Conservation (phyloP, 2,329 filamentous ascomycete species). For the Diplodia mutila region DNA sequence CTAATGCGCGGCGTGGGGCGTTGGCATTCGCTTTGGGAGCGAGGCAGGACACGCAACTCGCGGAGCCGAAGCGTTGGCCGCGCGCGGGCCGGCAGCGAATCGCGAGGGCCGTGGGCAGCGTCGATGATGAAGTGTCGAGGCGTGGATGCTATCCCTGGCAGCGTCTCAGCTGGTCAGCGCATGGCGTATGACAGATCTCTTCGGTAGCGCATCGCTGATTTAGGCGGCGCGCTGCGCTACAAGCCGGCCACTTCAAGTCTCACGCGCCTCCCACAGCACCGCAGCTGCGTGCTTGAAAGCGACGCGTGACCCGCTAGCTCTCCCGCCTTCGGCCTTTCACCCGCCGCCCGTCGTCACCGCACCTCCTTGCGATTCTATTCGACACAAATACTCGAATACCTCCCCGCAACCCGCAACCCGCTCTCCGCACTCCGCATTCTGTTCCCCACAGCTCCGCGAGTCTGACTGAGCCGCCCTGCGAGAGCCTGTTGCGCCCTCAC, state of each 20-base stretch:
- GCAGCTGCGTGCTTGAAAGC: not conserved
- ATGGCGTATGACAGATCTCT: constrained; percentile 22
- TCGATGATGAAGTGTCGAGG: constrained; percentile 6
- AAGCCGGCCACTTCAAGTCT: not conserved
- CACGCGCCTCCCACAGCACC: not conserved
- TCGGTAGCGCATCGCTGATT: constrained; percentile 22
- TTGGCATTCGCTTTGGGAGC: not conserved
- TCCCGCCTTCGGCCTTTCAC: constrained; percentile 8
- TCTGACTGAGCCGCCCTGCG: not conserved
- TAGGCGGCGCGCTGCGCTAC: not conserved
- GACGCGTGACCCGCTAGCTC: constrained; percentile 19
- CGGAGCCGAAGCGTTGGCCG: not conserved
- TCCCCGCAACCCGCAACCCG: constrained; percentile 5
- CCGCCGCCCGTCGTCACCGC: constrained; percentile 12
- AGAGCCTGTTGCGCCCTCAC: not conserved
- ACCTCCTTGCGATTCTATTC: constrained; percentile 18
- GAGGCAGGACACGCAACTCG: not conserved
- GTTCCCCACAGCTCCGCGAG: constrained; percentile 10
- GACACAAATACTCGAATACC: constrained; percentile 23
- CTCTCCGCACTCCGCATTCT: constrained; percentile 16
- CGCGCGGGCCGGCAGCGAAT: not conserved
- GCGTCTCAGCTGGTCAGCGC: constrained; percentile 22
- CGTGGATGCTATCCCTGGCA: constrained; percentile 10
- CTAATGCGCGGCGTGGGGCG: constrained; percentile 2
- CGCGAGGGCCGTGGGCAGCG: not conserved